Base-by-base conservation (phyloP, 2,329 filamentous ascomycete genomes). In the Madurella fahalii region DNA sequence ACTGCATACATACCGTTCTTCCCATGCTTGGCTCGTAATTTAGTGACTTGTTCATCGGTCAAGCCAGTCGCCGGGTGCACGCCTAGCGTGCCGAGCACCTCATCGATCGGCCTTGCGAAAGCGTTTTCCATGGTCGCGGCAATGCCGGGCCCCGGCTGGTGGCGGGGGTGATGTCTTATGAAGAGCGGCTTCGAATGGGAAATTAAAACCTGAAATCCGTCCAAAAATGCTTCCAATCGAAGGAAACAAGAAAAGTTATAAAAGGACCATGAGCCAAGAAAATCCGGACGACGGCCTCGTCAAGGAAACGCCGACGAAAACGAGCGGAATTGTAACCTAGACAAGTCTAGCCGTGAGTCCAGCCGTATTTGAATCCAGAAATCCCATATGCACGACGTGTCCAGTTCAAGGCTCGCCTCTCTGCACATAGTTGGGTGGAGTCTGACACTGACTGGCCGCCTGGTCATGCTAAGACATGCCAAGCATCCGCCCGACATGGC, bases 1-100 rank as follows among this genome's bases (percentile, higher is more conserved):
- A 31, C 18, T 16, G 68, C 80, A 58, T 74, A 87, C 80, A 58
- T 74, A 87, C 85, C 77, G 77, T 88, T 88, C 68, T 78, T 82
- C 59, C 85, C 85, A 67, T 86, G 71, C 71, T 84, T 85, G 48
- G 72, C 71, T 60, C 81, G 77, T 60, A 77, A 73, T 50, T 77
- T 72, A 45, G 69, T 63, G 52, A 87, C 80, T 69, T 86, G 83
- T n/a, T 74, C 68, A 61, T 84, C 78, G 12, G 72, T 78, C 64
- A 88, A 73, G 62, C 85, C 85, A 59, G 72, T 69, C 42, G 71
- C 67, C 49, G 76, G 72, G 59, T 83, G 74, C 52, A 85, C 83
- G 13, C 73, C 71, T 65, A 87, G 84, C 63, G 74, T 71, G 66
- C 74, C 72, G 65, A 88, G 75, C 63, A 87, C 81, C 69, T 82